These are phyloP conservation scores for Pleurotus sapidus DNA, from an alignment of 768 basidiomycete species.

Conservation along the genomic window DNA sequence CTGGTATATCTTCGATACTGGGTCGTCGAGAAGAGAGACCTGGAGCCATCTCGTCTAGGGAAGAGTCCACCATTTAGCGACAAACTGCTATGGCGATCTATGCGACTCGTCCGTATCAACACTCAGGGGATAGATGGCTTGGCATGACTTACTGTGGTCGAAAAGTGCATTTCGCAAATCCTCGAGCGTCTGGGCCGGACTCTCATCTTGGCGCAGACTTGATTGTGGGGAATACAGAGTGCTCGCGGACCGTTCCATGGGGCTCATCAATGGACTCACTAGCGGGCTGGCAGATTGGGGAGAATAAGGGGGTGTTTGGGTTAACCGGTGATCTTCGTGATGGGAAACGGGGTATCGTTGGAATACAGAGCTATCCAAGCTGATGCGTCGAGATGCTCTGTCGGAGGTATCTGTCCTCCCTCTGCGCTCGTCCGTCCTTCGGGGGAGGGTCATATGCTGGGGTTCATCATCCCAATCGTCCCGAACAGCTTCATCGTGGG, in stretches of 20 bases:
- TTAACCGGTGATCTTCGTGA: constrained; percentile 23
- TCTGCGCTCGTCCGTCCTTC: constrained; percentile 2
- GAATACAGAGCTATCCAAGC: constrained; percentile 31
- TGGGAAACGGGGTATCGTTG: constrained; percentile 30
- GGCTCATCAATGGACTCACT: constrained; percentile 6
- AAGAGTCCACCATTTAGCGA: constrained; percentile 7
- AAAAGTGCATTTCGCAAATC: constrained; percentile 35
- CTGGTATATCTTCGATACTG: constrained; percentile 37
- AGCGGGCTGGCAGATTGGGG: constrained; percentile 14
- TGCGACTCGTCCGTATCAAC: not conserved
- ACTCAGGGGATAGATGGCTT: not conserved
- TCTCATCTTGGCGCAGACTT: constrained; percentile 5
- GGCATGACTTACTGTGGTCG: constrained; percentile 13
- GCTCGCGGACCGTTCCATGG: constrained; percentile 4
- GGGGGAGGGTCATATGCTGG: constrained; percentile 18
- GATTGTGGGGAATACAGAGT: constrained; percentile 5
- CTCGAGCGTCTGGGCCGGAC: constrained; percentile 32
- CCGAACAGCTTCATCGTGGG: constrained; percentile 29
- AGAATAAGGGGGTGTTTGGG: constrained; percentile 36
- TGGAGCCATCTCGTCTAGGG: constrained; percentile 10
- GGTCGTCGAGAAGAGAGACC: constrained; percentile 38
- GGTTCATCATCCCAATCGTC: constrained; percentile 32
- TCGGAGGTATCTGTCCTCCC: constrained; percentile 9
- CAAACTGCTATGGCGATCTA: constrained; percentile 5
- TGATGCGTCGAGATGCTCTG: constrained; percentile 21